Evolutionary conservation across 2,329 filamentous ascomycete genomes (phyloP), one percentile per base, ranked within the genome.

Genomic region (Apiospora pterosperma): DNA sequence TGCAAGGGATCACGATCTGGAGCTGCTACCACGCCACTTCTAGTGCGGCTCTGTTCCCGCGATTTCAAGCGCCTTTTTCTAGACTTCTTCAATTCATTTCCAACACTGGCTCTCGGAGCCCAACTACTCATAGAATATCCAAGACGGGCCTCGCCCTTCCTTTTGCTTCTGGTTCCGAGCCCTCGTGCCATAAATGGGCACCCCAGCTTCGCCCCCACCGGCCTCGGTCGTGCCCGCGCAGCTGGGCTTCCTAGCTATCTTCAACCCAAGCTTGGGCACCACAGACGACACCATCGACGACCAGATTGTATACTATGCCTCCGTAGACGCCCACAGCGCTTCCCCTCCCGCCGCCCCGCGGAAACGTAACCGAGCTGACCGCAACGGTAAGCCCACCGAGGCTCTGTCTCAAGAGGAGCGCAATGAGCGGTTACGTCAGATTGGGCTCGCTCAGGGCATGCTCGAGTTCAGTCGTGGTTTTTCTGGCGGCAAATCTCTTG

Each of bases 361-460:
- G 36, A 78, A 76, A 61, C 79, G 79, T 64, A 78, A 78, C 34
- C 76, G 80, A 16, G 5, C 42, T 12, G 19, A 44, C 69, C 77
- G 82, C 70, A 76, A 79, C 8, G 76, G 77, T 34, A 77, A 78
- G 21, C 79, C 80, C 1, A 81, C 77, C 14, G 79, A 81, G 36
- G 75, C 76, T 62, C 68, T 84, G 34, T 83, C 83, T 2, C 79
- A 85, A 60, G 88, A 92, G 69, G 88, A 93, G 73, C 88, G 89
- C 74, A 96, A 98, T 77, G 92, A 97, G 80, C 90, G 90, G 71
- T 82, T 98, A 72, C 88, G 96, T 69, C 94, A 97, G 82, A 93
- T 99, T 75, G 96, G 96, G 41, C 87, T 99, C 68, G 96, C 96
- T 44, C 96, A 99, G 80, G 96, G 94, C 75, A 97, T 98, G 90